A percentile compares a stretch with the other conserved stretches of the same genome.
These are phyloP conservation scores for Hanseniaspora uvarum DNA, from an alignment of 1,139 yeast genomes.

Conservation along the genomic window DNA sequence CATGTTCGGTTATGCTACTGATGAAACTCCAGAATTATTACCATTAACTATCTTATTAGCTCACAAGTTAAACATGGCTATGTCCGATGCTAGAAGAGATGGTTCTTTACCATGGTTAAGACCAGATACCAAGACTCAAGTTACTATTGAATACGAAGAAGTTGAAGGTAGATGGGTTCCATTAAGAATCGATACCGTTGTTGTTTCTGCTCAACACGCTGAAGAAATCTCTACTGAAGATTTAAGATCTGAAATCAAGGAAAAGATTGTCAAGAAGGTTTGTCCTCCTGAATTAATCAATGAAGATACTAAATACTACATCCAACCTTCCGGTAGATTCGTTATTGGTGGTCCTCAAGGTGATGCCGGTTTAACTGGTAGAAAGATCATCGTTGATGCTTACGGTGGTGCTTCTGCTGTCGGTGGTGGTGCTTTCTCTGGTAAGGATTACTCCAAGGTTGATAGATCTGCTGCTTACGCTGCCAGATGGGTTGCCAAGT, in stretches of 20 bases:
- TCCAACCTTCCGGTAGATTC: slow-evolving; percentile 99
- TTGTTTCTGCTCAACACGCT: slow-evolving; percentile 95
- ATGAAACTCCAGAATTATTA: slow-evolving; percentile 93
- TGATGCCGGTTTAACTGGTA: slow-evolving; percentile 99
- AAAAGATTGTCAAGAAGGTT: slow-evolving; percentile 80
- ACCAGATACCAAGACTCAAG: slow-evolving; percentile 99
- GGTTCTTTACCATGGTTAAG: slow-evolving; percentile 93
- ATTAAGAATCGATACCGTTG: slow-evolving; percentile 92
- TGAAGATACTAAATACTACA: slow-evolving; percentile 91
- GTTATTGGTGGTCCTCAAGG: slow-evolving; percentile 99
- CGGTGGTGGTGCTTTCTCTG: slow-evolving; percentile 99
- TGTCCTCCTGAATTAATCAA: slow-evolving; percentile 85
- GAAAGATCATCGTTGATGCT: slow-evolving; percentile 98
- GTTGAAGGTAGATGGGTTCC: slow-evolving; percentile 95
- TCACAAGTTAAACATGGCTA: slow-evolving; percentile 91
- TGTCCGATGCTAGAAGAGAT: slow-evolving; percentile 94
- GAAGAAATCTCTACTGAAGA: slow-evolving; percentile 91
- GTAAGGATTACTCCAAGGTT: slow-evolving; percentile 99
- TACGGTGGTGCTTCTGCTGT: slow-evolving; percentile 99
- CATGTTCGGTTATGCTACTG: slow-evolving; percentile 99
- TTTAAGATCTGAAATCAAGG: slow-evolving; percentile 63
- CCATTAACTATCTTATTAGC: slow-evolving; percentile 92
- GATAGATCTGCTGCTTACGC: slow-evolving; percentile 99
- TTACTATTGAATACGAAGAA: slow-evolving; percentile 88
- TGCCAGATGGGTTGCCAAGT: slow-evolving; percentile 99